Percentiles rank a stretch among this genome's conserved stretches.
Evolutionary conservation across 108 stramenopile genomes (phyloP).

Genomic region (Cyclotella cryptica): DNA sequence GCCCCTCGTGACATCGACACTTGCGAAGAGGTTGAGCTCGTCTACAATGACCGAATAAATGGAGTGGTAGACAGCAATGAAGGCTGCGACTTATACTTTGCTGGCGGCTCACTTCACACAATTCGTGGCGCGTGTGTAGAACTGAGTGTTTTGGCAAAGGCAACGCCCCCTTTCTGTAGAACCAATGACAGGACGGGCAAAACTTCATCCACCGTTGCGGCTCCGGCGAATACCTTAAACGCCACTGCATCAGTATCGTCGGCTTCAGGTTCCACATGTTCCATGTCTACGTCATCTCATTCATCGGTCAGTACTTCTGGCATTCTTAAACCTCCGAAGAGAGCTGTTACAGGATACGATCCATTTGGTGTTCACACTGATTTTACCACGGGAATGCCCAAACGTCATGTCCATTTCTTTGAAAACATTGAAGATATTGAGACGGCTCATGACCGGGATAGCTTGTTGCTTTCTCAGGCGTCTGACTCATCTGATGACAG

Average conservation of each 20-base stretch:
- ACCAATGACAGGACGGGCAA: not conserved
- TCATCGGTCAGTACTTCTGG: slow-evolving; percentile 9
- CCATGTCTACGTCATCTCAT: slow-evolving; percentile 2
- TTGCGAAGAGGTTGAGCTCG: slow-evolving; percentile 2
- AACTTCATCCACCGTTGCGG: not conserved
- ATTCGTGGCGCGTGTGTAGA: slow-evolving; percentile 10
- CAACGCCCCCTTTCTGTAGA: not conserved
- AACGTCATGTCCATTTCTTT: slow-evolving; percentile 16
- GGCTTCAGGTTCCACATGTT: slow-evolving; percentile 1
- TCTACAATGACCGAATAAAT: not conserved
- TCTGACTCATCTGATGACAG: slow-evolving; percentile 23
- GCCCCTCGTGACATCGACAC: not conserved
- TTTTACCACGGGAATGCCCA: slow-evolving; percentile 1
- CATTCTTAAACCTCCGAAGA: slow-evolving; percentile 26
- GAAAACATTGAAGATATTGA: slow-evolving; percentile 16
- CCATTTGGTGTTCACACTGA: slow-evolving; percentile 26
- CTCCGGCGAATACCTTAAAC: not conserved
- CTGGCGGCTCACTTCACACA: slow-evolving; percentile 2
- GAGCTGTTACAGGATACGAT: slow-evolving; percentile 21
- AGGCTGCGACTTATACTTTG: slow-evolving; percentile 10
- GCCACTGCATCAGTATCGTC: not conserved
- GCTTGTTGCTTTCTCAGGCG: not conserved
- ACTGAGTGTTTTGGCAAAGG: not conserved
- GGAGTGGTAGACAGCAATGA: not conserved
- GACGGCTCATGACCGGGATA: not conserved